Percentiles rank a stretch among this genome's conserved stretches.
Conservation (phyloP, 2,329 filamentous ascomycete genomes). For the Aciculosporium take region DNA sequence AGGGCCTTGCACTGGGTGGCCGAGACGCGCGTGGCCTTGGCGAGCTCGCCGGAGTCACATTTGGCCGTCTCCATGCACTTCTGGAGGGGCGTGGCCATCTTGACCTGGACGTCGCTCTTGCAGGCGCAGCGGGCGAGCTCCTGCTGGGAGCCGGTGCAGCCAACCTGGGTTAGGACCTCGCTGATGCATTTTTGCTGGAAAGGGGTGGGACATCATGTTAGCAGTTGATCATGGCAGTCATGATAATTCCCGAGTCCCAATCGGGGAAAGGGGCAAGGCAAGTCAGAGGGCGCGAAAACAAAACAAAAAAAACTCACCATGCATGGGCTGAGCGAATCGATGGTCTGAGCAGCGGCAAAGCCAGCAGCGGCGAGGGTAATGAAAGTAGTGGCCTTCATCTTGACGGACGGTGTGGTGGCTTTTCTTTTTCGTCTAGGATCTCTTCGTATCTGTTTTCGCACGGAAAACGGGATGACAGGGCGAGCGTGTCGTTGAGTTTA, state of each 20-base stretch:
- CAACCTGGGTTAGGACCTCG: constrained; percentile 16
- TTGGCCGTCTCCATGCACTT: constrained; percentile 17
- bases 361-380: constrained; percentile 19
- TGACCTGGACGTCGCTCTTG: constrained; percentile 20
- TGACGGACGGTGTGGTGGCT: constrained; percentile 10
- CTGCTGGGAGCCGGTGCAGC: constrained; percentile 1
- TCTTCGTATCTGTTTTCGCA: no score
- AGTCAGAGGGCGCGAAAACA: no score
- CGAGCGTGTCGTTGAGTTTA: no score
- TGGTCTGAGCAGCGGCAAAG: constrained; percentile 25
- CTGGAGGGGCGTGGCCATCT: constrained; percentile 16
- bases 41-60: constrained; percentile 20
- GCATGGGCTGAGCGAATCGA: constrained; percentile 22
- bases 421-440: no score
- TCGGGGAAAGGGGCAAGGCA: no score
- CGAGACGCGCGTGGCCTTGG: constrained; percentile 19
- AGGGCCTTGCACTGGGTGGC: constrained; percentile 15
- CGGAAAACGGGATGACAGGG: no score
- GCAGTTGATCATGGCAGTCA: constrained; percentile 15
- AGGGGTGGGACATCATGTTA: neutral
- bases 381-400: constrained; percentile 26
- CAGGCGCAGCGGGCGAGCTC: constrained; percentile 23
- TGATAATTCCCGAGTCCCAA: no score
- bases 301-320: no score
- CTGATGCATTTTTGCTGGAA: constrained; percentile 21